These are phyloP conservation scores for Xylaria bambusicola DNA, from an alignment of 495 filamentous ascomycete genomes.

Conservation along the genomic window DNA sequence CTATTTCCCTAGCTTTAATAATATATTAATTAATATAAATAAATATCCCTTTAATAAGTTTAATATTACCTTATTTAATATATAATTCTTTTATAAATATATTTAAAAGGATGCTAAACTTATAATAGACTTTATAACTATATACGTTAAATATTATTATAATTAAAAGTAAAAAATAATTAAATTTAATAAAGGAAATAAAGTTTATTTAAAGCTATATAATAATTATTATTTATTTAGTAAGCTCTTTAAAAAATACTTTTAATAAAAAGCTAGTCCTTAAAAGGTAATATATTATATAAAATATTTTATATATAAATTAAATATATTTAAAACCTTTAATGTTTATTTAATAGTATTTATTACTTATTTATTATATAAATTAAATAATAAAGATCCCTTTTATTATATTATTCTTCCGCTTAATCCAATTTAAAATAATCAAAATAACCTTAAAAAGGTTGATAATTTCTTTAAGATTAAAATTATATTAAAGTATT, in stretches of 20 bases:
- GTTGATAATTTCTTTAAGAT: too few species aligned
- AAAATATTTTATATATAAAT: background rate
- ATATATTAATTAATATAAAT: background rate
- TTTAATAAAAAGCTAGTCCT: background rate
- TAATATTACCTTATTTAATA: too few species aligned
- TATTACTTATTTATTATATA: too few species aligned
- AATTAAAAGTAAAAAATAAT: conserved; percentile 1
- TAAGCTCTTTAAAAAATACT: background rate
- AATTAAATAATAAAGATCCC: too few species aligned
- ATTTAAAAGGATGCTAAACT: background rate
- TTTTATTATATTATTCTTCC: too few species aligned
- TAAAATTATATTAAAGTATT: too few species aligned
- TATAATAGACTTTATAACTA: background rate
- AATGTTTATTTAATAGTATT: too few species aligned
- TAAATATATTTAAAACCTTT: too few species aligned
- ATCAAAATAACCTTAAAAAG: too few species aligned
- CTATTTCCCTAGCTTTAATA: background rate
- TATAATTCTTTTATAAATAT: background rate
- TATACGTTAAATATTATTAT: background rate
- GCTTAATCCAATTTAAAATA: too few species aligned
- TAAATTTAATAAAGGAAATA: background rate
- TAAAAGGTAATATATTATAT: background rate
- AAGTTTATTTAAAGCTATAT: conserved; percentile 2
- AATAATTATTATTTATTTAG: background rate
- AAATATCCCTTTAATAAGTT: background rate